phyloP scores from a whole-genome alignment of 371 early-diverging fungal genomes.

The Umbelopsis sp. region DNA sequence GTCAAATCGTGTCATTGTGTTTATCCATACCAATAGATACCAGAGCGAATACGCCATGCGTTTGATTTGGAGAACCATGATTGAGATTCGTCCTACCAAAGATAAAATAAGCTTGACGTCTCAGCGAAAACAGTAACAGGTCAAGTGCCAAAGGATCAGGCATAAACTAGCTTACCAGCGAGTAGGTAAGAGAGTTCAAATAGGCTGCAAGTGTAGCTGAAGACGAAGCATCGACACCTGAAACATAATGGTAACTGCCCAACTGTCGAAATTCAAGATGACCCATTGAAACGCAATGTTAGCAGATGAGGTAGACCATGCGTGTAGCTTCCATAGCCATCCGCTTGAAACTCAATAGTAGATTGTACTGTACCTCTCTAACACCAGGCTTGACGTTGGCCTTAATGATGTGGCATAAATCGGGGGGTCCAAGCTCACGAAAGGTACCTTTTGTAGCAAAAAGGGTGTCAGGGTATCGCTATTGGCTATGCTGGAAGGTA shows the following conservation, averaged over 20 bases:
- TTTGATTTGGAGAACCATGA: conserved; percentile 73
- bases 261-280: conserved; percentile 26
- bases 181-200: conserved; percentile 92
- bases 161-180: conserved; percentile 60
- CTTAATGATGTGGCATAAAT: conserved; percentile 93
- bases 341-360: too few relatives aligned
- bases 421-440: conserved; percentile 96
- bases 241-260: conserved; percentile 91
- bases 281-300: neutral
- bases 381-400: conserved; percentile 77
- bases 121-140: neutral
- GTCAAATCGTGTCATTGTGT: neutral
- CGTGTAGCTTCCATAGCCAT: neutral
- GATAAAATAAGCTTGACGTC: too few relatives aligned
- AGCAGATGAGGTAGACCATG: neutral
- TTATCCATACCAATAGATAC: conserved; percentile 63
- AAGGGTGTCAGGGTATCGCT: neutral
- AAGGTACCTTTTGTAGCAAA: conserved; percentile 65
- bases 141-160: neutral
- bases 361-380: conserved; percentile 67
- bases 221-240: conserved; percentile 93
- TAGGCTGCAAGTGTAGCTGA: conserved; percentile 95
- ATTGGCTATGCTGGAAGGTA: neutral
- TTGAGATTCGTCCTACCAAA: conserved; percentile 63
- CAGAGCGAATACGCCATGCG: conserved; percentile 73